phyloP scores from a whole-genome alignment of 345 rosid species.

The Heritiera littoralis region DNA sequence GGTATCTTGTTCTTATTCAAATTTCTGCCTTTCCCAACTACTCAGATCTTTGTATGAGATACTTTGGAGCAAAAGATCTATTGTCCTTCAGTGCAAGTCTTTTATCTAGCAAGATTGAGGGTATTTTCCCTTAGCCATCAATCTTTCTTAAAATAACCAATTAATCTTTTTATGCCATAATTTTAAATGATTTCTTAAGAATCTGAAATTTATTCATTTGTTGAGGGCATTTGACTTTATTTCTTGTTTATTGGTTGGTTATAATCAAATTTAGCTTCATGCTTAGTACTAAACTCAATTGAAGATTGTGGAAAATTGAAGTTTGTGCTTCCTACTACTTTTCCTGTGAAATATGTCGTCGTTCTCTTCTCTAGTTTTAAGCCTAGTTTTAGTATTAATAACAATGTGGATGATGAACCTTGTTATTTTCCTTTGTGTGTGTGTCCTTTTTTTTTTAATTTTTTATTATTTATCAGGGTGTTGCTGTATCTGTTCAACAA shows the following conservation, averaged over 20 bases:
- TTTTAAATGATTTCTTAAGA: neutral
- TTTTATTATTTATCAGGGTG: slow-evolving; percentile 3
- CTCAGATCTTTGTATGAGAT: neutral
- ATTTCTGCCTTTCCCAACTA: slow-evolving; percentile 7
- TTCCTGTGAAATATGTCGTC: neutral
- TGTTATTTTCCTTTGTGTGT: neutral
- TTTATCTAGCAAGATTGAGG: slow-evolving; percentile 5
- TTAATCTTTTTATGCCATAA: neutral
- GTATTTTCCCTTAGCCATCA: neutral
- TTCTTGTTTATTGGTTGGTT: slow-evolving; percentile 7
- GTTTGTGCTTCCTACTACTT: neutral
- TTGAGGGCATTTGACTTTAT: slow-evolving; percentile 10
- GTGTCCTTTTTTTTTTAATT: neutral
- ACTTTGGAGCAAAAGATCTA: neutral
- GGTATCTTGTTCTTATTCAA: slow-evolving; percentile 40
- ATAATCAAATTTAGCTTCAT: neutral
- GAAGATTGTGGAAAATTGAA: slow-evolving; percentile 4
- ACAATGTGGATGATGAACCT: neutral
- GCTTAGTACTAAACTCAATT: neutral
- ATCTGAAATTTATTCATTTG: neutral
- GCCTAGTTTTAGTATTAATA: neutral
- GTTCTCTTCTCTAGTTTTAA: neutral
- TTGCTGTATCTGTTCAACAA: neutral
- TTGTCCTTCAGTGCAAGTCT: neutral
- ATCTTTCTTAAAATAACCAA: neutral